These are phyloP conservation scores for Aspergillus candidus DNA, from an alignment of 2,329 filamentous ascomycete genomes.

Conservation along the genomic window DNA sequence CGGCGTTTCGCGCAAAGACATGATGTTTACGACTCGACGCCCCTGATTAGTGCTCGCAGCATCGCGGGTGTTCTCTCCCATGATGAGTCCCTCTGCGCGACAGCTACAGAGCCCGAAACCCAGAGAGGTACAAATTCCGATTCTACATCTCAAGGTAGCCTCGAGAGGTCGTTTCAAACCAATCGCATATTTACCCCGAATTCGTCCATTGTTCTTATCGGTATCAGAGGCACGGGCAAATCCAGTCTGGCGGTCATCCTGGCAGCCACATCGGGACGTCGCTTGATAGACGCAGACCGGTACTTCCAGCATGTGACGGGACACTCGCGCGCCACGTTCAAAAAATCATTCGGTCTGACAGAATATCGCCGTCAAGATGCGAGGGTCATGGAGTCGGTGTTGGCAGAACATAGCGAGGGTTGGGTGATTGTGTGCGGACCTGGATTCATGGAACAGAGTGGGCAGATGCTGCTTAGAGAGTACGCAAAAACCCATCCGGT, in stretches of 20 bases:
- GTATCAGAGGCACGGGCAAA: conserved; percentile 68
- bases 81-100: conserved; percentile 11
- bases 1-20: conserved; percentile 3
- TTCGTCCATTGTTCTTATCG: conserved; percentile 66
- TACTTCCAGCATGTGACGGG: conserved; percentile 61
- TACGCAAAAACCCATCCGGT: conserved; percentile 63
- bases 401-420: conserved; percentile 54
- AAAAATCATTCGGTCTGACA: conserved; percentile 54
- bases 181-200: conserved; percentile 48
- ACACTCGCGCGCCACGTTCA: conserved; percentile 56
- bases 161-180: conserved; percentile 22
- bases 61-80: conserved; percentile 6
- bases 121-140: conserved; percentile 22
- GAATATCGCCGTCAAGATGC: conserved; percentile 61
- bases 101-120: conserved; percentile 14
- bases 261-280: conserved; percentile 62
- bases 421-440: conserved; percentile 67
- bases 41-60: background rate
- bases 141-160: conserved; percentile 23
- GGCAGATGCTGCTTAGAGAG: conserved; percentile 55
- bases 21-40: no score
- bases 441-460: conserved; percentile 60
- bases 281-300: conserved; percentile 63
- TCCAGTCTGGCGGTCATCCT: conserved; percentile 70
- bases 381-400: conserved; percentile 54